Evolutionary conservation across 1,139 yeast species (phyloP).

Genomic region (Candida albicans): DNA sequence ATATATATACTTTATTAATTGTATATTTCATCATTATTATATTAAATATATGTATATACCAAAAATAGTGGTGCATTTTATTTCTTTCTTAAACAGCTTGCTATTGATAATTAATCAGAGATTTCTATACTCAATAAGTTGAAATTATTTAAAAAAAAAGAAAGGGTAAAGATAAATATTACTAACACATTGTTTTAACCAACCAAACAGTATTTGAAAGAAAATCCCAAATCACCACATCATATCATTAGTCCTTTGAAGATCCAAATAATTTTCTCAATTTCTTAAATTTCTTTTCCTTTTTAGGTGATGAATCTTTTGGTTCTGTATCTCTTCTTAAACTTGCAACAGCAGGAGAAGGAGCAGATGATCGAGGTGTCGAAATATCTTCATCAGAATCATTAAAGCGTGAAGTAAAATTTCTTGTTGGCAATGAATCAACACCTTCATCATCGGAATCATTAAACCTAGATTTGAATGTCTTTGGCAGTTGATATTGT

Average conservation of each 20-base stretch:
- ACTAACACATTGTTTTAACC: neutral
- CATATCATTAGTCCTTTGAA: slow-evolving; percentile 2
- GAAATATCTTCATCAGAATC: slow-evolving; percentile 17
- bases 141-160: no score
- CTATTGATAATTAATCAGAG: no score
- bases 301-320: slow-evolving; percentile 22
- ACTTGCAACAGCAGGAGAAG: slow-evolving; percentile 3
- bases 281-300: slow-evolving; percentile 53
- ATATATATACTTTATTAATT: no score
- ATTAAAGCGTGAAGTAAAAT: slow-evolving; percentile 14
- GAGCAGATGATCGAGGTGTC: slow-evolving; percentile 2
- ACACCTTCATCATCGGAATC: slow-evolving; percentile 15
- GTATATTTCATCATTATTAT: no score
- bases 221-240: neutral
- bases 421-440: slow-evolving; percentile 3
- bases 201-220: neutral
- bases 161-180: no score
- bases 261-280: slow-evolving; percentile 60
- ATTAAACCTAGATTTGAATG: slow-evolving; percentile 11
- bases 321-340: slow-evolving; percentile 6
- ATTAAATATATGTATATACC: no score
- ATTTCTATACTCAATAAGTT: no score
- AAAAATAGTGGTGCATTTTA: no score
- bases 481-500: neutral
- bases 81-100: no score